Evolutionary conservation across 2,329 filamentous ascomycete genomes (phyloP), one percentile per base, ranked within the genome.

Genomic region (Exophiala viscosa): DNA sequence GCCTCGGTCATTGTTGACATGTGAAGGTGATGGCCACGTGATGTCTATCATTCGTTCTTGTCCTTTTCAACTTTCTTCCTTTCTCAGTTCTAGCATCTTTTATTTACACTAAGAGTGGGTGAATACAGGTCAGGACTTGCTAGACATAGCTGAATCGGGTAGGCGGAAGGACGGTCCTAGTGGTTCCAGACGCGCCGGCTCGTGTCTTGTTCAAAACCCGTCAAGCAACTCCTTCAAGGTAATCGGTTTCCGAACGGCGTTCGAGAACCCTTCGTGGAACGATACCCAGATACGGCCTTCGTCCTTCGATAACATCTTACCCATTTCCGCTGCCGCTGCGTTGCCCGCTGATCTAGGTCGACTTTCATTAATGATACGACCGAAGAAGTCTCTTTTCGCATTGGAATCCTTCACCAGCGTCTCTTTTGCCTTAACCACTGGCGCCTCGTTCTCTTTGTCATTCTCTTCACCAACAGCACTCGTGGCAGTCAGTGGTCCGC

Each of bases 231-330:
- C 91, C 56, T 81, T 79, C 67, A 96, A 68, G 7, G 87, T 87
- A 57, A 96, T 84, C 2, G 90, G 88, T 69, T 95, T 96, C 68
- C 87, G 80, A 55, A 96, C 91, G 9, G 91, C 91, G 76, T 96
- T 96, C 50, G 90, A 93, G 67, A 90, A 84, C 0, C 91, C 91
- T 72, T 96, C 91, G 64, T 96, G 85, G 69, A 85, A 96, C 58
- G 83, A 92, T 38, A 95, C 84, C 90, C 90, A 96, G 3, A 91
- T 86, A 62, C 85, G 81, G 45, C 76, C 78, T 43, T 79, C 79
- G 50, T 75, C 70, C 67, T 35, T 64, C 68, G 17, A 36, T 38
- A 34, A 32, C 33, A 14, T 63, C 55, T 61, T 67, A 34, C 64
- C 42, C 64, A 66, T 18, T 49, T 63, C 62, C 6, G 39, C 52